Conservation (phyloP, 2,329 filamentous ascomycete species). For the Aquanectria penicillioides region DNA sequence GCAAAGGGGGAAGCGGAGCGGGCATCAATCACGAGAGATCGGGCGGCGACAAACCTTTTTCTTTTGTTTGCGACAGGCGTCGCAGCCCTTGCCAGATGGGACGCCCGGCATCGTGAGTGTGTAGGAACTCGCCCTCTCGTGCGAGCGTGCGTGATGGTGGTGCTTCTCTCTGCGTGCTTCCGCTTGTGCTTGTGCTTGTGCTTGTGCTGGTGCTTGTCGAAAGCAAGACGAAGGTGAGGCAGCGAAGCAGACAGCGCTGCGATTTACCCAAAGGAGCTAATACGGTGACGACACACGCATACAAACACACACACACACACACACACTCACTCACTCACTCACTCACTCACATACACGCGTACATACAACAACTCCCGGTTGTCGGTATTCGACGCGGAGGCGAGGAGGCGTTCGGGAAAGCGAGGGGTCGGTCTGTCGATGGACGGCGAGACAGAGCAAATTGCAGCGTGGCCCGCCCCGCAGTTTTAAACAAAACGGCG, state of each 20-base stretch:
- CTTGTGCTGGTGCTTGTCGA: too few species aligned
- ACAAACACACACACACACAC: too few species aligned
- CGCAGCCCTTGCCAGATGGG: conserved; percentile 60
- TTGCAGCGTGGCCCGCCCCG: conserved; percentile 12
- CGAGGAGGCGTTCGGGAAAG: conserved; percentile 3
- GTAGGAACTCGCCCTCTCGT: too few species aligned
- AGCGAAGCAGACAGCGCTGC: conserved; percentile 31
- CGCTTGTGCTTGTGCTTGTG: too few species aligned
- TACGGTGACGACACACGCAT: too few species aligned
- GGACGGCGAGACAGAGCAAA: conserved; percentile 6
- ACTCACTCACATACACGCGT: too few species aligned
- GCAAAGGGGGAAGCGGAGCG: background rate
- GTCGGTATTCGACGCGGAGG: too few species aligned
- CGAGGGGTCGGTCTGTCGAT: background rate
- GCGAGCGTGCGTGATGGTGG: too few species aligned
- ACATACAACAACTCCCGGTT: too few species aligned
- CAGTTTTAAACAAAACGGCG: conserved; percentile 4
- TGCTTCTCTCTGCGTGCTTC: too few species aligned
- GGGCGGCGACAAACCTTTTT: conserved; percentile 55
- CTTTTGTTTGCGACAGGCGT: conserved; percentile 62
- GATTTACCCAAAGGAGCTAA: conserved; percentile 35
- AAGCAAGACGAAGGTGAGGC: too few species aligned
- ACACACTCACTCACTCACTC: too few species aligned
- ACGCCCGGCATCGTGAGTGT: conserved; percentile 68
- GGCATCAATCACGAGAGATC: background rate